phyloP scores from a whole-genome alignment of 495 filamentous ascomycete species.

The Cenococcum geophilum region DNA sequence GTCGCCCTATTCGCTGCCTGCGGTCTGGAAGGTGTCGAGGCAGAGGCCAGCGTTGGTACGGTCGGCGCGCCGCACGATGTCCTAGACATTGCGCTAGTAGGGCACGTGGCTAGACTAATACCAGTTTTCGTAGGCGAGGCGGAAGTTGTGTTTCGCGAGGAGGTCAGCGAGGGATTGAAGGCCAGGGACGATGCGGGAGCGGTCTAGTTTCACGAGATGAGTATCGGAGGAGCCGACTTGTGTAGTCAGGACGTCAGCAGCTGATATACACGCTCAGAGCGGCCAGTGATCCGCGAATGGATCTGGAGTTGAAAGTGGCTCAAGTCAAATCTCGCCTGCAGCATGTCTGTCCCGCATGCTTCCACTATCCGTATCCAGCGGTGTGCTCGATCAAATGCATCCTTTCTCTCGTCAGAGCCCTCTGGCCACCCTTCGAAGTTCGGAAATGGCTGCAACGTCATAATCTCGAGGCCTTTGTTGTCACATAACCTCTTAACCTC shows the following conservation, averaged over 20 bases:
- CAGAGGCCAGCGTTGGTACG: constrained; percentile 66
- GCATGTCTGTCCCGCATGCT: constrained; percentile 59
- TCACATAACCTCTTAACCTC: constrained; percentile 50
- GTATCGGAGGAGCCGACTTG: constrained; percentile 67
- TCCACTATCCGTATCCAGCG: constrained; percentile 74
- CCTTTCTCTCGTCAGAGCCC: constrained; percentile 51
- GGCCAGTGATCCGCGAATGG: no score
- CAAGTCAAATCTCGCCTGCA: constrained; percentile 49
- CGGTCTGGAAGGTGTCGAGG: constrained; percentile 77
- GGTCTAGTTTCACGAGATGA: constrained; percentile 45
- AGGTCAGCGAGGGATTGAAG: constrained; percentile 59
- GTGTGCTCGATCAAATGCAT: constrained; percentile 58
- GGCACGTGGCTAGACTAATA: constrained; percentile 73
- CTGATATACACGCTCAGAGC: no score
- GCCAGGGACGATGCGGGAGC: constrained; percentile 52
- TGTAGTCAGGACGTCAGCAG: neutral
- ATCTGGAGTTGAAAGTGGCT: no score
- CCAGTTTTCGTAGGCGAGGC: constrained; percentile 79
- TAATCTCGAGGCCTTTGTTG: constrained; percentile 51
- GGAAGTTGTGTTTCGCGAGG: constrained; percentile 49
- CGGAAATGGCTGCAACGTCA: constrained; percentile 73
- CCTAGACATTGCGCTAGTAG: constrained; percentile 61
- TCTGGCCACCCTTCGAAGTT: constrained; percentile 75
- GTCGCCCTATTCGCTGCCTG: constrained; percentile 69
- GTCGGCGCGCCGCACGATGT: constrained; percentile 56